Percentiles rank a stretch among this genome's conserved stretches.
Conservation (phyloP, 495 filamentous ascomycete species). For the Aspergillus steynii region DNA sequence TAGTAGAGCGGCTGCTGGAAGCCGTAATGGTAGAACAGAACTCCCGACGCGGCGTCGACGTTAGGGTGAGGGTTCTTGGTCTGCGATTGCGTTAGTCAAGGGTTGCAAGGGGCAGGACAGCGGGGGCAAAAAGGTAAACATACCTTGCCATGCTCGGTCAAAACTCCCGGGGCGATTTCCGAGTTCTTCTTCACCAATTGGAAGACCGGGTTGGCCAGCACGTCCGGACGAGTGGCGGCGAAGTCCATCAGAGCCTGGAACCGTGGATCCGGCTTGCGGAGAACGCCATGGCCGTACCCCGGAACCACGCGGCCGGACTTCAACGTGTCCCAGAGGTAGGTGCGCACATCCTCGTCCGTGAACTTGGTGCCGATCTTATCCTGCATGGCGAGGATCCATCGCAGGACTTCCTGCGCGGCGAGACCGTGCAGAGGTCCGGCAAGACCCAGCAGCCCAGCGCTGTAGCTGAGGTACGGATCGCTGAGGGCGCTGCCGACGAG, state of each 20-base stretch:
- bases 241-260: slow-evolving; percentile 98
- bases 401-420: slow-evolving; percentile 94
- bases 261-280: slow-evolving; percentile 94
- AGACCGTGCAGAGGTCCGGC: slow-evolving; percentile 94
- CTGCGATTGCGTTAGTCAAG: slow-evolving; percentile 30
- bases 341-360: slow-evolving; percentile 74
- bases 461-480: slow-evolving; percentile 95
- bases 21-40: slow-evolving; percentile 95
- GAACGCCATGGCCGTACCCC: slow-evolving; percentile 96
- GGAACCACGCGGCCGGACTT: slow-evolving; percentile 94
- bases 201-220: slow-evolving; percentile 86
- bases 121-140: not conserved
- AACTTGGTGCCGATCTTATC: slow-evolving; percentile 76
- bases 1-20: slow-evolving; percentile 98
- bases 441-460: slow-evolving; percentile 90
- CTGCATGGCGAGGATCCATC: slow-evolving; percentile 95
- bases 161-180: slow-evolving; percentile 77
- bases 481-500: slow-evolving; percentile 93
- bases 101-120: not conserved
- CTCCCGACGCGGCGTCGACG: slow-evolving; percentile 88
- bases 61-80: slow-evolving; percentile 99
- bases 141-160: slow-evolving; percentile 89
- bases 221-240: slow-evolving; percentile 78
- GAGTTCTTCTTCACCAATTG: slow-evolving; percentile 86
- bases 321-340: slow-evolving; percentile 90